Conservation (phyloP, 2,329 filamentous ascomycete genomes). For the Fusarium verrucosum region DNA sequence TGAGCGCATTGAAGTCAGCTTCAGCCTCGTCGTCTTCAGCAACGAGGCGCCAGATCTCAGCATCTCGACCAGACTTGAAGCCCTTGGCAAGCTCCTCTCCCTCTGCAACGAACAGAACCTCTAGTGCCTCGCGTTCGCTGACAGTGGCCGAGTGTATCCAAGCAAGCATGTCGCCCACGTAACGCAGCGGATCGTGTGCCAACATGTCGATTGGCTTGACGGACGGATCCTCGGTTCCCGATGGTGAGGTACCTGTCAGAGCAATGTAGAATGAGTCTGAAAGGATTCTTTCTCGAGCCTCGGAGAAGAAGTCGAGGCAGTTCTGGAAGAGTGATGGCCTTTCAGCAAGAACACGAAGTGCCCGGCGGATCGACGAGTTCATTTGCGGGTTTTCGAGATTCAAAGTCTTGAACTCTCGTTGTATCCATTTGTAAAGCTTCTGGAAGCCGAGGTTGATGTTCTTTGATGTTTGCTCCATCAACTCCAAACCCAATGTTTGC, state of each 20-base stretch:
- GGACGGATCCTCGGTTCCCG: slow-evolving; percentile 65
- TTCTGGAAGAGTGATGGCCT: slow-evolving; percentile 90
- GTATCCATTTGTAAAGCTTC: slow-evolving; percentile 95
- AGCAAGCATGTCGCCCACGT: slow-evolving; percentile 96
- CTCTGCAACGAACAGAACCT: slow-evolving; percentile 89
- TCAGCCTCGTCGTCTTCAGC: slow-evolving; percentile 64
- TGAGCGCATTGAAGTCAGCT: slow-evolving; percentile 78
- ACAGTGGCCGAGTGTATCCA: slow-evolving; percentile 96
- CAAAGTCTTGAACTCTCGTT: slow-evolving; percentile 89
- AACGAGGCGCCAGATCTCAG: slow-evolving; percentile 81
- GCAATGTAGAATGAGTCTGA: slow-evolving; percentile 91
- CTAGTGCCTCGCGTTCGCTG: slow-evolving; percentile 90
- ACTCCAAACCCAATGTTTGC: slow-evolving; percentile 85
- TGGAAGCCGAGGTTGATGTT: slow-evolving; percentile 90
- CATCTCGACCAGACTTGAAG: slow-evolving; percentile 80
- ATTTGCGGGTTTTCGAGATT: slow-evolving; percentile 96
- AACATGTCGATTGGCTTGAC: slow-evolving; percentile 93
- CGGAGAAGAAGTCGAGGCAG: slow-evolving; percentile 91
- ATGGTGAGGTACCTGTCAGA: slow-evolving; percentile 75
- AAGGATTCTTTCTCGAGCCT: slow-evolving; percentile 85
- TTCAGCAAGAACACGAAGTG: slow-evolving; percentile 87
- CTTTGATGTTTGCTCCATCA: slow-evolving; percentile 90
- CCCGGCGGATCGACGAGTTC: slow-evolving; percentile 82
- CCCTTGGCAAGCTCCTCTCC: slow-evolving; percentile 87
- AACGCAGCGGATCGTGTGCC: slow-evolving; percentile 89